phyloP scores from a whole-genome alignment of 2,329 filamentous ascomycete species.

The Monosporascus sp. region DNA sequence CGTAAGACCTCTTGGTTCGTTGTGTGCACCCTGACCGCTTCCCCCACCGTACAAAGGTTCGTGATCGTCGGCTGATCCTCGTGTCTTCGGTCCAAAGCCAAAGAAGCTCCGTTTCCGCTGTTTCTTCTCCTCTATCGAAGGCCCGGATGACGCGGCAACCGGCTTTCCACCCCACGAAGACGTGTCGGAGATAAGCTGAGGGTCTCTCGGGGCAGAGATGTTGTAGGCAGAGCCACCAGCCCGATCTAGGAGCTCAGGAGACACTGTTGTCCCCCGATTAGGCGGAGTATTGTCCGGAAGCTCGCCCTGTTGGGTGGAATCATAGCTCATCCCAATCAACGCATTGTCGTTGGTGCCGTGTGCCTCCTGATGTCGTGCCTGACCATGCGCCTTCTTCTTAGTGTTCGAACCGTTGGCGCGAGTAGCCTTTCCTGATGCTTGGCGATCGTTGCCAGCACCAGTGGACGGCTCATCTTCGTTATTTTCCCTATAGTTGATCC shows the following conservation, averaged over 20 bases:
- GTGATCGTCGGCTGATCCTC: slow-evolving; percentile 54
- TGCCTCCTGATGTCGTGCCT: slow-evolving; percentile 30
- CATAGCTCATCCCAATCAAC: slow-evolving; percentile 55
- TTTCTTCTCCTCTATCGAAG: slow-evolving; percentile 69
- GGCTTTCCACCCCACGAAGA: slow-evolving; percentile 81
- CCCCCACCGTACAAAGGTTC: slow-evolving; percentile 51
- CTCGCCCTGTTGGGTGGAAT: slow-evolving; percentile 49
- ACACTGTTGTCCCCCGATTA: slow-evolving; percentile 23
- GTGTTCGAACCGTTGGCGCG: slow-evolving; percentile 31
- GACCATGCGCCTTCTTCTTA: slow-evolving; percentile 39
- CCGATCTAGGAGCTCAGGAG: slow-evolving; percentile 24
- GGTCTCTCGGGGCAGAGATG: slow-evolving; percentile 87
- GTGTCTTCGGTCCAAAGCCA: slow-evolving; percentile 59
- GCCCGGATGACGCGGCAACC: slow-evolving; percentile 41
- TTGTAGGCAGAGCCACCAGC: slow-evolving; percentile 37
- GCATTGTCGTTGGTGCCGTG: slow-evolving; percentile 34
- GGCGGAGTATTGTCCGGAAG: slow-evolving; percentile 39
- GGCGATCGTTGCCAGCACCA: slow-evolving; percentile 35
- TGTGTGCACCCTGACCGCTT: slow-evolving; percentile 34
- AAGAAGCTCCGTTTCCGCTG: slow-evolving; percentile 74
- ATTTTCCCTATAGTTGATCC: slow-evolving; percentile 71
- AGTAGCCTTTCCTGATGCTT: slow-evolving; percentile 30
- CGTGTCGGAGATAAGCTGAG: slow-evolving; percentile 75
- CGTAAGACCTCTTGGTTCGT: slow-evolving; percentile 47
- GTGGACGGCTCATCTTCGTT: slow-evolving; percentile 48